Conservation (phyloP, 805 yeast genomes). For the Nakazawaea laoshanensis region DNA sequence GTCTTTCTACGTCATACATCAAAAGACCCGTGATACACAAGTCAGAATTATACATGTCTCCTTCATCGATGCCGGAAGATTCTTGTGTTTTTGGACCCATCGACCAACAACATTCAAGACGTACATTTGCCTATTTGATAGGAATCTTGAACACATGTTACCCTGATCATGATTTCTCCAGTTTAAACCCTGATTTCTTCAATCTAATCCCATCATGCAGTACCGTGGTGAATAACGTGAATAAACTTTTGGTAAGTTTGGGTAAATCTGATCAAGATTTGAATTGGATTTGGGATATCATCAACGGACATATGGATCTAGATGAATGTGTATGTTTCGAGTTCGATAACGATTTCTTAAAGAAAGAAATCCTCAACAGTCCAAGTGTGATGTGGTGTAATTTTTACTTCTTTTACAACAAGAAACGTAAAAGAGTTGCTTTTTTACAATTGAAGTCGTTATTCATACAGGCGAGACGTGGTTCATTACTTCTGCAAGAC, state of each 20-base stretch:
- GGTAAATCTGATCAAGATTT: conserved; percentile 45
- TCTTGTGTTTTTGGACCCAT: conserved; percentile 66
- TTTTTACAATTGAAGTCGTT: conserved; percentile 64
- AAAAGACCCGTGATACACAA: too few relatives aligned
- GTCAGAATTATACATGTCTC: conserved; percentile 9
- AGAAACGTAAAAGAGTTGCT: conserved; percentile 85
- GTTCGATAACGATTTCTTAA: conserved; percentile 38
- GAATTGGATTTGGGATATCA: conserved; percentile 77
- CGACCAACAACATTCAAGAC: conserved; percentile 75
- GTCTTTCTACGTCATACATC: conserved; percentile 7
- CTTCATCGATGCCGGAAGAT: conserved; percentile 5
- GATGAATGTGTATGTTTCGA: conserved; percentile 56
- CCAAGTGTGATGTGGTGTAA: conserved; percentile 61
- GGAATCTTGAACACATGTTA: conserved; percentile 87
- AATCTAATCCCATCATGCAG: conserved; percentile 39
- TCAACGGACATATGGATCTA: conserved; percentile 75
- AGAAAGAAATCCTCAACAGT: conserved; percentile 59
- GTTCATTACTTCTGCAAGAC: conserved; percentile 29
- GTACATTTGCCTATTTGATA: conserved; percentile 83
- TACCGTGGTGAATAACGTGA: conserved; percentile 57
- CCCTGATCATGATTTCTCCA: conserved; percentile 93
- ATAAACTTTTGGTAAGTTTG: conserved; percentile 64
- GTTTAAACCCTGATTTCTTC: conserved; percentile 74
- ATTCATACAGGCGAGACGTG: conserved; percentile 20
- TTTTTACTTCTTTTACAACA: conserved; percentile 90